phyloP scores from a whole-genome alignment of 306 rosid species.

The Prosopis cineraria region DNA sequence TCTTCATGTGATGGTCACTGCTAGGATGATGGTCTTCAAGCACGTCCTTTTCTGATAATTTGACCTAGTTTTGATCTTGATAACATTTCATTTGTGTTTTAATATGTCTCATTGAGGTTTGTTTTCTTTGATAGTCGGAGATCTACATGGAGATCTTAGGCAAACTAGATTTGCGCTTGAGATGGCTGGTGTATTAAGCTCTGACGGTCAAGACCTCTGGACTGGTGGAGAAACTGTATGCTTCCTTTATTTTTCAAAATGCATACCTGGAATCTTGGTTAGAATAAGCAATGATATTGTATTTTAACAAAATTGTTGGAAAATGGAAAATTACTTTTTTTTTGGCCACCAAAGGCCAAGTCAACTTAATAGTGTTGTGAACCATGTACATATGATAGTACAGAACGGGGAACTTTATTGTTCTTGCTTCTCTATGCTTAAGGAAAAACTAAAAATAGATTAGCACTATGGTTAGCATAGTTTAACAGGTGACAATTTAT shows the following conservation, averaged over 20 bases:
- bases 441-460: neutral
- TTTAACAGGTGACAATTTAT: neutral
- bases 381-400: conserved; percentile 4
- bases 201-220: conserved; percentile 78
- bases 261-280: conserved; percentile 9
- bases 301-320: neutral
- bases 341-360: neutral
- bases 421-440: neutral
- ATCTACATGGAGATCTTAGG: conserved; percentile 92
- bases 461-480: neutral
- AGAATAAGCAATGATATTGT: neutral
- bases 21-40: neutral
- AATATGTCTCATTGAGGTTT: conserved; percentile 20
- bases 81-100: neutral
- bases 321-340: neutral
- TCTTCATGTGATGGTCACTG: conserved; percentile 23
- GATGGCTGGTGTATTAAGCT: conserved; percentile 89
- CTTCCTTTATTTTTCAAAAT: conserved; percentile 15
- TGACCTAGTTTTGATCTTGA: conserved; percentile 13
- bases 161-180: conserved; percentile 84
- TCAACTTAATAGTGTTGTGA: conserved; percentile 20
- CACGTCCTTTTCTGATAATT: conserved; percentile 13
- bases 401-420: neutral
- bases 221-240: conserved; percentile 86
- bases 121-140: conserved; percentile 67